Evolutionary conservation across 2,329 filamentous ascomycete genomes (phyloP), one percentile per base, ranked within the genome.

Genomic region (Dactylellina haptotyla): DNA sequence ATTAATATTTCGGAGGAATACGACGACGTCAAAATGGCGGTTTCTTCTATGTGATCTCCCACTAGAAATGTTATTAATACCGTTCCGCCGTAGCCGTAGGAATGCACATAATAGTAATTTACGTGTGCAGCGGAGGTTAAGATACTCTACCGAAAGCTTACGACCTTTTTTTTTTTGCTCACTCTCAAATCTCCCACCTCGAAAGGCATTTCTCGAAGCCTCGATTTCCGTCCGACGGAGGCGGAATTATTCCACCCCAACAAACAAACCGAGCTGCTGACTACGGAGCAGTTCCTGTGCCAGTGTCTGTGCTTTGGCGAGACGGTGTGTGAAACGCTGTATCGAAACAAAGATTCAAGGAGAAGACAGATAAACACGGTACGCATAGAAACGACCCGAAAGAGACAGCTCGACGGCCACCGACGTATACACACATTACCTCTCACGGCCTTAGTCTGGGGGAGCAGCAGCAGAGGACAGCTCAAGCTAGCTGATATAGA

Each of bases 151-250:
- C 34, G 43, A 51, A 12, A n/a, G 16, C 28, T 18, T 3, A 57
- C 23, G 45, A 18, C 45, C 16, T 32, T 58, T 32, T 37, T 58
- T 58, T 34, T 6, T 34, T 34, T 14, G 6, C 14, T 39, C 25
- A 18, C 37, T 58, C 50, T 63, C 32, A 1, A 32, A 43, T 37
- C 43, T 18, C 37, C 25, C 34, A 67, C 53, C 43, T 53, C 54
- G 14, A 64, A 53, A 61, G 61, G 58, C 26, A 20, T 46, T 20
- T 2, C 10, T 46, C 16, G 16, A 46, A 63, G 59, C 45, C 61
- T 72, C 67, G 59, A 64, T 59, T 71, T 72, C 67, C 67, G 67
- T 30, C 12, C 14, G n/a, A 48, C 39, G 23, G 50, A 64, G 67
- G 67, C 43, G 48, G 65, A 46, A 61, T 46, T 45, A 39, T 39